Conservation (phyloP, 2,329 filamentous ascomycete species). For the Periglandula ipomoeae region DNA sequence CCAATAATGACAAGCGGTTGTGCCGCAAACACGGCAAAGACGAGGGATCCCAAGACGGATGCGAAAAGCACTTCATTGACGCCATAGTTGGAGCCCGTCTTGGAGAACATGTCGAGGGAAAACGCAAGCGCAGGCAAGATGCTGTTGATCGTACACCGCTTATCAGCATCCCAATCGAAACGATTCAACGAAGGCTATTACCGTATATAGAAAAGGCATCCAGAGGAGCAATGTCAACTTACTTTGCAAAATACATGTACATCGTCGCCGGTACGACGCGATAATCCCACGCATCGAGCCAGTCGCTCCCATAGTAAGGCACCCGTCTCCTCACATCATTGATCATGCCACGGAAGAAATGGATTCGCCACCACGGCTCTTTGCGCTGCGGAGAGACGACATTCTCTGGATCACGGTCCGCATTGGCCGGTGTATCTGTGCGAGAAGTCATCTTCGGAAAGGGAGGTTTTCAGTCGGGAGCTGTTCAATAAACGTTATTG, state of each 20-base stretch:
- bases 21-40: conserved; percentile 70
- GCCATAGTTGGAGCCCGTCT: conserved; percentile 74
- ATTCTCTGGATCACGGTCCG: background rate
- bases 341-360: conserved; percentile 68
- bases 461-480: too few species aligned
- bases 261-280: conserved; percentile 77
- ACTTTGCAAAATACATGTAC: conserved; percentile 97
- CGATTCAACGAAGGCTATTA: background rate
- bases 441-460: too few species aligned
- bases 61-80: conserved; percentile 87
- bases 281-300: conserved; percentile 84
- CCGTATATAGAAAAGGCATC: background rate
- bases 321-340: conserved; percentile 66
- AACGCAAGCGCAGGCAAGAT: conserved; percentile 83
- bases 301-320: conserved; percentile 76
- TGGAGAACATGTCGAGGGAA: conserved; percentile 87
- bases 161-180: too few species aligned
- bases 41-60: conserved; percentile 72
- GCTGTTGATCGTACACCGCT: conserved; percentile 41
- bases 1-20: conserved; percentile 88
- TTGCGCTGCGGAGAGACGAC: background rate
- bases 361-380: conserved; percentile 61
- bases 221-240: conserved; percentile 21
- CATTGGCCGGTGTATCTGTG: background rate
- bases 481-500: too few species aligned